Conservation (phyloP, 306 rosid species). For the Quercus rubra region DNA sequence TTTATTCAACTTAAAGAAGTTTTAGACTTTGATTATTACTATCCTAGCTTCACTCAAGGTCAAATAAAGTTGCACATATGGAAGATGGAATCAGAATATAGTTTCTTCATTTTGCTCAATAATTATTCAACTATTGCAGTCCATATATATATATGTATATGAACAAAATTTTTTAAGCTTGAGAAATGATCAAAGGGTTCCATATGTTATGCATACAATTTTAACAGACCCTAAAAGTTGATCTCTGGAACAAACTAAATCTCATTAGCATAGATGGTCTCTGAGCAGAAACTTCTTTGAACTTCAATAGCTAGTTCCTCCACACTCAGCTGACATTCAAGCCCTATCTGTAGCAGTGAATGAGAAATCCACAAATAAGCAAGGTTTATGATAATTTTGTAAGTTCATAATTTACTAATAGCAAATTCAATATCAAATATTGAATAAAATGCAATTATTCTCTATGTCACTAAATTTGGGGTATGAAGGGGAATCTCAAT, state of each 20-base stretch:
- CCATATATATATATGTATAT: neutral
- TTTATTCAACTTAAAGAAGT: too few relatives aligned
- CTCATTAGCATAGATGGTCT: slow-evolving; percentile 24
- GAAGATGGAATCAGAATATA: too few relatives aligned
- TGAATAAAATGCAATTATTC: too few relatives aligned
- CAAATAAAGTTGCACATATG: too few relatives aligned
- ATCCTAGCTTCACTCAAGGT: too few relatives aligned
- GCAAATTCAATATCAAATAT: neutral
- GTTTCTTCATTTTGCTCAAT: too few relatives aligned
- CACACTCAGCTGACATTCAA: slow-evolving; percentile 82
- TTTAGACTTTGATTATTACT: too few relatives aligned
- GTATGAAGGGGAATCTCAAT: too few relatives aligned
- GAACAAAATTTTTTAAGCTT: neutral
- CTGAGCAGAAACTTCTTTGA: slow-evolving; percentile 67
- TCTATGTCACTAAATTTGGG: too few relatives aligned
- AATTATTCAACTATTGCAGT: too few relatives aligned
- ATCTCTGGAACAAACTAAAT: slow-evolving; percentile 7
- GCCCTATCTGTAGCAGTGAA: slow-evolving; percentile 61
- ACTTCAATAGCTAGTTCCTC: slow-evolving; percentile 88
- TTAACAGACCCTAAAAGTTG: slow-evolving; percentile 9
- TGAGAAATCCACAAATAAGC: neutral
- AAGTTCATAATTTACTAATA: neutral
- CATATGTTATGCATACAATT: slow-evolving; percentile 13
- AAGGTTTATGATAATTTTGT: neutral
- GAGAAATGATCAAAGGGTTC: neutral